A percentile compares a stretch with the other conserved stretches of the same genome.
These are phyloP conservation scores for Ophiosphaerella herpotricha DNA, from an alignment of 2,329 filamentous ascomycete genomes.

Conservation along the genomic window DNA sequence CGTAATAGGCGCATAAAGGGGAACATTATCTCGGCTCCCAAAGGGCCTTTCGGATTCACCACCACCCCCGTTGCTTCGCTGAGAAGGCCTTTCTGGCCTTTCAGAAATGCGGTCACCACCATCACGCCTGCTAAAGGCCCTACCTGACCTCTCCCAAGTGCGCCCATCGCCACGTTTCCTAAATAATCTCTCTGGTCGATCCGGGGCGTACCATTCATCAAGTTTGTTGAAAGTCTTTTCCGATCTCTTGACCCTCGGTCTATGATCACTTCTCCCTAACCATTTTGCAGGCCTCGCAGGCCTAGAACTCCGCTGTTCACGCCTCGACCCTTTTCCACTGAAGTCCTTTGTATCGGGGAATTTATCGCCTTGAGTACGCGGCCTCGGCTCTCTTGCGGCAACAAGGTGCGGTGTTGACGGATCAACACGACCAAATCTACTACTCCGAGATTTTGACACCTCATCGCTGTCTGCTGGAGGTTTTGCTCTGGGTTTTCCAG, in stretches of 20 bases:
- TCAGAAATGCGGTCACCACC: too few species aligned
- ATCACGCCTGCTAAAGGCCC: too few species aligned
- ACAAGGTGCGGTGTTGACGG: slow-evolving; percentile 5
- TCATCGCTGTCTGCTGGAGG: not conserved
- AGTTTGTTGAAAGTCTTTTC: too few species aligned
- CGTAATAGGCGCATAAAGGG: not conserved
- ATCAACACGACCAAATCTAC: slow-evolving; percentile 9
- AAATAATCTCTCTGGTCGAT: too few species aligned
- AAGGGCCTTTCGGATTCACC: not conserved
- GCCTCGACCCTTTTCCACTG: not conserved
- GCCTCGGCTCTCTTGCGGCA: not conserved
- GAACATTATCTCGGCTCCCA: not conserved
- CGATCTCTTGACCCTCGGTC: too few species aligned
- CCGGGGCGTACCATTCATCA: too few species aligned
- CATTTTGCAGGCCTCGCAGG: too few species aligned
- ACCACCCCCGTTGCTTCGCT: too few species aligned
- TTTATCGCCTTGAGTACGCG: not conserved
- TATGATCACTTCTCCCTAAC: too few species aligned
- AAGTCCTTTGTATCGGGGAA: not conserved
- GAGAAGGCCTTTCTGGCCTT: too few species aligned
- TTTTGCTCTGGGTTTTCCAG: not conserved
- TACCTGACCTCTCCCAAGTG: too few species aligned
- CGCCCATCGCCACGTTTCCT: too few species aligned
- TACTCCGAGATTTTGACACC: slow-evolving; percentile 2
- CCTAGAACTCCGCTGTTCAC: not conserved